Evolutionary conservation across 306 rosid species (phyloP).

Genomic region (Calophaca sinica): DNA sequence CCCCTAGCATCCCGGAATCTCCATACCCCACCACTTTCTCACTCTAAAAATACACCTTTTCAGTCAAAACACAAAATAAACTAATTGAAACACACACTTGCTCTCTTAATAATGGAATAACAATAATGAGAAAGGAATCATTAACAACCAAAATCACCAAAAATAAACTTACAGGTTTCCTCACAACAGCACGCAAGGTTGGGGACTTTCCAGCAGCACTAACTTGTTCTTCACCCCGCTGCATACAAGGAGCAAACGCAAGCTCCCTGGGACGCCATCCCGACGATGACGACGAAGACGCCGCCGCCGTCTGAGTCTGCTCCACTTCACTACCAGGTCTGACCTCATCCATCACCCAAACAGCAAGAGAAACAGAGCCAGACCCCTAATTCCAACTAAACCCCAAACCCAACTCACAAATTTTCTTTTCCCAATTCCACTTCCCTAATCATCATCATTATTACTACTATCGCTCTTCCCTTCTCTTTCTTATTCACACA

Average conservation of each 20-base stretch:
- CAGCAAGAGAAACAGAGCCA: slow-evolving; percentile 37
- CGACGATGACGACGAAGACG: slow-evolving; percentile 33
- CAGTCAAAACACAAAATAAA: slow-evolving; percentile 24
- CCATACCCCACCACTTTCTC: not conserved
- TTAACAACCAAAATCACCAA: slow-evolving; percentile 21
- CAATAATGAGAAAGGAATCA: not conserved
- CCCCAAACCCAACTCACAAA: slow-evolving; percentile 52
- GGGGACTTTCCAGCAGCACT: slow-evolving; percentile 57
- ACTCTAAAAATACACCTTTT: not conserved
- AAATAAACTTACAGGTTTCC: slow-evolving; percentile 71
- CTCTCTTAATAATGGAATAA: not conserved
- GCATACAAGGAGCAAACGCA: slow-evolving; percentile 65
- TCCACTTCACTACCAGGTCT: slow-evolving; percentile 58
- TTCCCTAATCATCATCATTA: slow-evolving; percentile 4
- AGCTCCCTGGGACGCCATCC: slow-evolving; percentile 69
- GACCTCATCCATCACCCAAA: slow-evolving; percentile 78
- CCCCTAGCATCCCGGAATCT: slow-evolving; percentile 31
- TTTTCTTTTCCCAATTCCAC: slow-evolving; percentile 56
- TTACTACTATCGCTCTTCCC: slow-evolving; percentile 24
- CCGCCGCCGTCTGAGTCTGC: slow-evolving; percentile 51
- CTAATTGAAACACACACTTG: slow-evolving; percentile 18
- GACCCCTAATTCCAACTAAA: slow-evolving; percentile 43
- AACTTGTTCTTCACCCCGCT: slow-evolving; percentile 31
- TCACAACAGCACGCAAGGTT: slow-evolving; percentile 60
- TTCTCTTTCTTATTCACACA: not conserved